Conservation (phyloP, 495 filamentous ascomycete genomes). For the Cairneyella variabilis region DNA sequence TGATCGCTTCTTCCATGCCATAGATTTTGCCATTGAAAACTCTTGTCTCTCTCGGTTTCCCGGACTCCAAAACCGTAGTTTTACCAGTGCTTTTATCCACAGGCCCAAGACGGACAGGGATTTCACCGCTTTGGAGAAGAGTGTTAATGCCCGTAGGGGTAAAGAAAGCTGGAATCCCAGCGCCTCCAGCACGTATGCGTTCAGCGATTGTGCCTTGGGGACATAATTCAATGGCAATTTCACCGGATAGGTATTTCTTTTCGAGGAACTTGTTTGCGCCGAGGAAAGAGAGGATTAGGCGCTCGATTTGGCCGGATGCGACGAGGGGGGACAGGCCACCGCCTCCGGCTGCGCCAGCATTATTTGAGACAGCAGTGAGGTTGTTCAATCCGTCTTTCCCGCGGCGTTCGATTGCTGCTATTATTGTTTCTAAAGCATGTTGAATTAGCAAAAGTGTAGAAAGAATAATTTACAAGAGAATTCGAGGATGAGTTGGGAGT, state of each 20-base stretch:
- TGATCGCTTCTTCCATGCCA: conserved; percentile 60
- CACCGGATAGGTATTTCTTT: conserved; percentile 55
- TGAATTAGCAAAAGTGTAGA: too few species aligned
- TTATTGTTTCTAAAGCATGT: conserved; percentile 52
- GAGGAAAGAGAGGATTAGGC: conserved; percentile 57
- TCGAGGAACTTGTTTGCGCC: conserved; percentile 64
- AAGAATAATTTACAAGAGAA: too few species aligned
- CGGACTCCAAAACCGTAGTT: conserved; percentile 43
- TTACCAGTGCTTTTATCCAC: conserved; percentile 34
- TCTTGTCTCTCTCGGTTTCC: conserved; percentile 52
- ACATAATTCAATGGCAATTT: conserved; percentile 61
- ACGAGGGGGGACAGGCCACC: conserved; percentile 51
- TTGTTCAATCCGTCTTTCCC: conserved; percentile 42
- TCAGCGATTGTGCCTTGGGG: conserved; percentile 65
- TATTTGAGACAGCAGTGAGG: conserved; percentile 63
- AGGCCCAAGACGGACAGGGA: conserved; percentile 49
- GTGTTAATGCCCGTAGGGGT: conserved; percentile 61
- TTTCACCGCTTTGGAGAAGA: conserved; percentile 56
- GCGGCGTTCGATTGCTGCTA: conserved; percentile 42
- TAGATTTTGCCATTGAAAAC: conserved; percentile 56
- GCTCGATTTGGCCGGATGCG: conserved; percentile 49
- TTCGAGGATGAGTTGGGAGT: not conserved
- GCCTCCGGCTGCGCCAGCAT: conserved; percentile 53
- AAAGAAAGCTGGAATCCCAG: conserved; percentile 66
- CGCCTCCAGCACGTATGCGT: conserved; percentile 56